Evolutionary conservation across 2,329 filamentous ascomycete species (phyloP).

Genomic region (Lojkania enalia): DNA sequence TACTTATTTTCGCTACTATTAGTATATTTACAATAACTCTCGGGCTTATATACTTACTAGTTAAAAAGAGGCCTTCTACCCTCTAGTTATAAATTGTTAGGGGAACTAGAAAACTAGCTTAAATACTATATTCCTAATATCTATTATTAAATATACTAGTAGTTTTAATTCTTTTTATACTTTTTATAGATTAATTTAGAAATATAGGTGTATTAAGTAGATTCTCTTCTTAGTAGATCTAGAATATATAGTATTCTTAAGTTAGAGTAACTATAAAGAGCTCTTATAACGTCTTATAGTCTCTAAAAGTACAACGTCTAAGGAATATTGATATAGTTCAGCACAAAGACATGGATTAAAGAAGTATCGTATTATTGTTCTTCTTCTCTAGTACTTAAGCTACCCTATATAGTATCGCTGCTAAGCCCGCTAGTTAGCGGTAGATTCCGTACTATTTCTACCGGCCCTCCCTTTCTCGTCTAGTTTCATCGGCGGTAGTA

Average conservation of each 20-base stretch:
- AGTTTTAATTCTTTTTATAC: conserved; percentile 13
- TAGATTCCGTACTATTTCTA: too few species aligned
- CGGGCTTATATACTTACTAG: conserved; percentile 2
- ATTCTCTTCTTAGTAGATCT: conserved; percentile 15
- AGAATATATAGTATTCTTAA: conserved; percentile 11
- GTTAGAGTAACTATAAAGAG: conserved; percentile 9
- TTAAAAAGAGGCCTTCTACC: conserved; percentile 16
- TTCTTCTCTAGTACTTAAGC: too few species aligned
- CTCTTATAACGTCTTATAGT: conserved; percentile 17
- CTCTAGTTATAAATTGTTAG: conserved; percentile 17
- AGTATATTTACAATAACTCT: conserved; percentile 9
- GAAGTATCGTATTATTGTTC: too few species aligned
- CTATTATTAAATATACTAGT: conserved; percentile 15
- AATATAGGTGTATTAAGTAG: conserved; percentile 15
- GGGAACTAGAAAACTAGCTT: conserved; percentile 15
- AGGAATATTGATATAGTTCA: too few species aligned
- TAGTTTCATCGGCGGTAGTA: too few species aligned
- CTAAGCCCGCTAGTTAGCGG: too few species aligned
- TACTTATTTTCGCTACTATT: conserved; percentile 16
- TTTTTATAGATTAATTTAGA: conserved; percentile 9
- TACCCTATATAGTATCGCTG: too few species aligned
- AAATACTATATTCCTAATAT: conserved; percentile 10
- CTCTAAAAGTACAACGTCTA: conserved; percentile 13
- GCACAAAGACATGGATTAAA: too few species aligned
- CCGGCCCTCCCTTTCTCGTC: too few species aligned